Evolutionary conservation across 73 alveolate genomes (phyloP), one percentile per base, ranked within the genome.

Genomic region (Tetrahymena borealis): DNA sequence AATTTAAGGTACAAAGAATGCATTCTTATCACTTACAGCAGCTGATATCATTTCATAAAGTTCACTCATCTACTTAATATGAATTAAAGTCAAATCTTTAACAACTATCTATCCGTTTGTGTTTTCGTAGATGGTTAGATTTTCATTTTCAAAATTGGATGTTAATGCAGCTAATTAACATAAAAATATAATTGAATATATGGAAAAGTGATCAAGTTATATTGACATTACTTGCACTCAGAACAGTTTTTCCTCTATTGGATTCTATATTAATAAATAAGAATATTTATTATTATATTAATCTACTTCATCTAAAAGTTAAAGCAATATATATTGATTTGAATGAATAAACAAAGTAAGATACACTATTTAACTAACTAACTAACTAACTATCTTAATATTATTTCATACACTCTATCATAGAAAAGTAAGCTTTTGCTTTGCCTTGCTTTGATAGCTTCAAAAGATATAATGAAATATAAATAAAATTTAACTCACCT

Each of bases 81-180:
- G n/a, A 20, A 93, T 18, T 12, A 9, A 40, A 28, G 95, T 32
- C 8, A 93, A 38, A 85, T 93, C 95, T 41, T 93, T 93, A 6
- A 85, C 35, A 33, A 93, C 39, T 11, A 93, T 85, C 32, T 85
- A 13, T 1, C 95, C 95, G 40, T 85, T 90, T 0, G 91, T 33
- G 32, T 93, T 93, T 40, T 93, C 95, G 33, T 85, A 93, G 3
- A 93, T 85, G 0, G 93, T 93, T 7, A 93, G 39, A 41, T 93
- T 93, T 37, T 93, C 95, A 39, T 93, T 93, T 36, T 93, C 95
- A 85, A 78, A 93, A 85, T 39, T 85, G 32, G 92, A 93, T 4
- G 91, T 38, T 33, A 39, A 38, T 33, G 77, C 78, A 33, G 79
- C 93, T 36, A 2, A 36, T 36, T 91, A 78, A 2, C 36, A 36